A percentile compares a stretch with the other conserved stretches of the same genome.
phyloP scores from a whole-genome alignment of 2,329 filamentous ascomycete genomes.

The Scedosporium boydii region DNA sequence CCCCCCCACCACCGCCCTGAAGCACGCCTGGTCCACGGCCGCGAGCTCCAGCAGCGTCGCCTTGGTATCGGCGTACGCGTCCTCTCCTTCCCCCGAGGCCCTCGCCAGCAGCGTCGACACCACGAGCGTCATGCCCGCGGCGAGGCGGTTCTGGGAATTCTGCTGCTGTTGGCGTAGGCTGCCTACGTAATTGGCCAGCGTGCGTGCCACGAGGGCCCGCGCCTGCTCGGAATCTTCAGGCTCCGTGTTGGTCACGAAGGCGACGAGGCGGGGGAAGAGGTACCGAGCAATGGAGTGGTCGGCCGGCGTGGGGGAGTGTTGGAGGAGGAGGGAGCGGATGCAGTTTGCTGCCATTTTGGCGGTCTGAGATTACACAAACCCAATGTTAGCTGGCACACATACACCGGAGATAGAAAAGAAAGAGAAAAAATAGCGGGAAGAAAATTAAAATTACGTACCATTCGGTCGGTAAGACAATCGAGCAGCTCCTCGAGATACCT shows the following conservation, averaged over 20 bases:
- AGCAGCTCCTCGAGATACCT: conserved; percentile 72
- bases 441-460: conserved; percentile 48
- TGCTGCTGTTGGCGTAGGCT: conserved; percentile 19
- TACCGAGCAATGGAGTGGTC: conserved; percentile 67
- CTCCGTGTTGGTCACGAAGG: conserved; percentile 61
- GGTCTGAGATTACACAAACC: conserved; percentile 38
- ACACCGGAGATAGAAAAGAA: no score
- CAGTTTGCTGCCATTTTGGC: conserved; percentile 87
- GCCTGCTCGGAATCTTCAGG: conserved; percentile 74
- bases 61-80: conserved; percentile 63
- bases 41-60: conserved; percentile 72
- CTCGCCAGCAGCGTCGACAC: conserved; percentile 68
- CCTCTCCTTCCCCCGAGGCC: conserved; percentile 53
- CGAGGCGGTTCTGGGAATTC: conserved; percentile 28
- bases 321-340: conserved; percentile 70
- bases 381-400: conserved; percentile 11
- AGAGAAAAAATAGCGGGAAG: no score
- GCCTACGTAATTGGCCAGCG: conserved; percentile 63
- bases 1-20: conserved; percentile 62
- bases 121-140: conserved; percentile 63
- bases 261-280: conserved; percentile 64
- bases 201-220: conserved; percentile 60
- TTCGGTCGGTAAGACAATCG: conserved; percentile 72
- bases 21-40: conserved; percentile 60
- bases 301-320: conserved; percentile 50